Percentiles rank a stretch among this genome's conserved stretches.
These are phyloP conservation scores for Plasmodium gaboni DNA, from an alignment of 169 alveolate species.

Conservation along the genomic window DNA sequence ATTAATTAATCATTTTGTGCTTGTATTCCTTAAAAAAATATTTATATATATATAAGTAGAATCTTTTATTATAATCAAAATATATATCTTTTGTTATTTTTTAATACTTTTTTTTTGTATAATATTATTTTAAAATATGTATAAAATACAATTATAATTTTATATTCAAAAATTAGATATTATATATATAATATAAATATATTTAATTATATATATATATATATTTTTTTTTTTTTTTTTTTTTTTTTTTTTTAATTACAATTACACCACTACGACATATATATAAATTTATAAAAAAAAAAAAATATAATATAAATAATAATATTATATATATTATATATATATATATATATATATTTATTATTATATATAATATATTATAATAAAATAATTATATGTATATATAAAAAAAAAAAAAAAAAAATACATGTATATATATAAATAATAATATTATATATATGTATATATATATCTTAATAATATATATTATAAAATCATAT, in stretches of 20 bases:
- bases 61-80: too few species aligned
- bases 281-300: not conserved
- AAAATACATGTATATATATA: too few species aligned
- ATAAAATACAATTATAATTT: constrained; percentile 7
- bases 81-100: not conserved
- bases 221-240: not conserved
- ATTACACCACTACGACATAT: constrained; percentile 36
- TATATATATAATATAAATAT: not conserved
- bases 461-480: too few species aligned
- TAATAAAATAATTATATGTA: too few species aligned
- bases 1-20: not conserved
- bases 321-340: not conserved
- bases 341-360: too few species aligned
- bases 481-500: too few species aligned
- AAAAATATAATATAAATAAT: not conserved
- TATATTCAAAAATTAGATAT: not conserved
- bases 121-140: not conserved
- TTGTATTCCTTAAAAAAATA: not conserved
- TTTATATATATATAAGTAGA: too few species aligned
- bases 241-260: constrained; percentile 7
- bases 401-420: too few species aligned
- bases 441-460: too few species aligned
- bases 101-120: not conserved
- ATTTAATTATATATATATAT: not conserved
- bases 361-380: too few species aligned